Percentiles rank a stretch among this genome's conserved stretches.
Conservation (phyloP, 306 rosid species). For the Macrotyloma uniflorum region DNA sequence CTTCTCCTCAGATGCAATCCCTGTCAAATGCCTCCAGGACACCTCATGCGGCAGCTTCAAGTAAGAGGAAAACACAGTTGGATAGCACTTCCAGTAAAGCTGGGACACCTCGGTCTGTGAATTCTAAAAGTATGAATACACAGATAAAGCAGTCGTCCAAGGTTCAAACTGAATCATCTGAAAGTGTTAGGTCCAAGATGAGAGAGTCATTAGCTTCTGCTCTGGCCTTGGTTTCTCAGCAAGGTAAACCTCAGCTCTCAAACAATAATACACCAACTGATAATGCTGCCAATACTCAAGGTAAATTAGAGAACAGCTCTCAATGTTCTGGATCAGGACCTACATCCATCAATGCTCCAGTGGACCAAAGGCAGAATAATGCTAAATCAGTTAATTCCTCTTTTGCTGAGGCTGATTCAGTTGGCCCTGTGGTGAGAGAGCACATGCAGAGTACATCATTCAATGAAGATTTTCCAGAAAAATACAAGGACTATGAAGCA, state of each 20-base stretch:
- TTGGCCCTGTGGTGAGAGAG: constrained; percentile 40
- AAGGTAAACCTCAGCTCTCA: constrained; percentile 39
- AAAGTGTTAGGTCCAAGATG: constrained; percentile 93
- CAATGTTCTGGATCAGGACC: constrained; percentile 29
- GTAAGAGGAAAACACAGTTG: constrained; percentile 64
- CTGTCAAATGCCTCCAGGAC: constrained; percentile 44
- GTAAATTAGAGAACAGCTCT: constrained; percentile 43
- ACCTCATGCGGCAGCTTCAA: constrained; percentile 42
- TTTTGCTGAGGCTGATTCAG: constrained; percentile 40
- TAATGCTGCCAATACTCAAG: constrained; percentile 19
- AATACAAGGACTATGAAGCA: constrained; percentile 34
- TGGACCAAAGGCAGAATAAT: constrained; percentile 40
- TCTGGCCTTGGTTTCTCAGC: constrained; percentile 72
- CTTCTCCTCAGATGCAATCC: constrained; percentile 50
- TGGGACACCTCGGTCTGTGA: constrained; percentile 59
- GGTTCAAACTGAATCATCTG: constrained; percentile 69
- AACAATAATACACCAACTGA: constrained; percentile 17
- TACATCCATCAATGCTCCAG: constrained; percentile 36
- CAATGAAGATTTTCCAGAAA: constrained; percentile 38
- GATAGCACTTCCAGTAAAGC: constrained; percentile 61
- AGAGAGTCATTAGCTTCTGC: constrained; percentile 86
- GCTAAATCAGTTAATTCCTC: constrained; percentile 43
- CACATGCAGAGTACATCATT: constrained; percentile 30
- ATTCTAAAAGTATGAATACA: constrained; percentile 58
- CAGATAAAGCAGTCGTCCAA: constrained; percentile 56